Conservation (phyloP, 192 early-diverging fungal species). For the Geranomyces variabilis region DNA sequence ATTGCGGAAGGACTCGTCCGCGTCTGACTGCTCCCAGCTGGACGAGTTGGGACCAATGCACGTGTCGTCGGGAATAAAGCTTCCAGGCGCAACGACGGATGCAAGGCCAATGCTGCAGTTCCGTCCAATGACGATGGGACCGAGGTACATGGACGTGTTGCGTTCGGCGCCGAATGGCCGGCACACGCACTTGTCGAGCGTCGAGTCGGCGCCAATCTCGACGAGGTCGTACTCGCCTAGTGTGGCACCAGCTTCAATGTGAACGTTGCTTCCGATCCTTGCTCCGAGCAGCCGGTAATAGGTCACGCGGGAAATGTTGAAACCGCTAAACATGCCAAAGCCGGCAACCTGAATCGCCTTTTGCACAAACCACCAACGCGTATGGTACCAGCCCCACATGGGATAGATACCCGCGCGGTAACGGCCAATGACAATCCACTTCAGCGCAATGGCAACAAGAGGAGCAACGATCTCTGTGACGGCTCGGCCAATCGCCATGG, state of each 20-base stretch:
- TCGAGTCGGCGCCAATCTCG: constrained; percentile 44
- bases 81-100: constrained; percentile 42
- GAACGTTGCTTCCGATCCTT: constrained; percentile 38
- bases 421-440: constrained; percentile 51
- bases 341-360: constrained; percentile 34
- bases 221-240: constrained; percentile 53
- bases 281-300: constrained; percentile 46
- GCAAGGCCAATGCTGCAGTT: constrained; percentile 37
- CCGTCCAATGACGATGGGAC: constrained; percentile 44
- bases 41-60: constrained; percentile 45
- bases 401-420: constrained; percentile 48
- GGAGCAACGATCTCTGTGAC: constrained; percentile 33
- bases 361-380: constrained; percentile 52
- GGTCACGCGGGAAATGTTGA: constrained; percentile 15
- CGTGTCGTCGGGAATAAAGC: constrained; percentile 41
- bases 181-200: constrained; percentile 33
- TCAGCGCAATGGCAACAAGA: constrained; percentile 36
- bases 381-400: constrained; percentile 49
- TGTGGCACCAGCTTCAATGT: constrained; percentile 31
- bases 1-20: neutral
- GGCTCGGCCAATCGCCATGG: constrained; percentile 14
- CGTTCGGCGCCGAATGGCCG: constrained; percentile 42
- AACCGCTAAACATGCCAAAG: constrained; percentile 36
- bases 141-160: constrained; percentile 44
- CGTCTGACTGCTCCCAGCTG: constrained; percentile 38